Evolutionary conservation across 2,329 filamentous ascomycete genomes (phyloP), one percentile per base, ranked within the genome.

Genomic region (Penicillium sp.): DNA sequence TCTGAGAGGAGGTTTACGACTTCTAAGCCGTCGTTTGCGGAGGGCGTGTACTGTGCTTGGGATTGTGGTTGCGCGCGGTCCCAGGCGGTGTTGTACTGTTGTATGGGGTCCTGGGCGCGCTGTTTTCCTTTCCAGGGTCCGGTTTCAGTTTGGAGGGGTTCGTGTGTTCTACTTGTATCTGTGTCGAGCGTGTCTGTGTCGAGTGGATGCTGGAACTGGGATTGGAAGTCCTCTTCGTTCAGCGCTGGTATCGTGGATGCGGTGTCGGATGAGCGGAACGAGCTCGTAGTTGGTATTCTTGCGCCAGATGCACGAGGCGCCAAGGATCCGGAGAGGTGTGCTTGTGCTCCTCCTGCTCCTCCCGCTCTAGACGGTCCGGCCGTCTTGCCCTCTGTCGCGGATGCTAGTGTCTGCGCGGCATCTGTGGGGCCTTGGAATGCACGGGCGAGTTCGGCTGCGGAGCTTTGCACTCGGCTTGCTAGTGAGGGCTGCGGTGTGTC

Each of bases 1-100:
- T 64, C 55, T 1, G 61, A 50, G 8, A 76, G 64, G 22, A 76
- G 58, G n/a, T 59, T 56, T 8, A 71, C 42, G 4, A 76, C 71
- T 3, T 63, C 73, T 28, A 61, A 53, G 22, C 74, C 74, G 52
- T 76, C 74, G 18, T 14, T 42, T 9, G 26, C 22, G 16, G 31
- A 36, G n/a, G 51, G 16, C 34, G 42, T 47, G 43, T 42, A 24
- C 2, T 23, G 27, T 32, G 14, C 6, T 5, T 34, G 24, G 22
- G 18, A 13, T 26, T 9, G 24, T 26, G 13, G n/a, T 40, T 42
- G 34, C 16, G 50, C 50, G 40, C 45, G 48, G 13, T 61, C 47
- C 60, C 60, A 65, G 40, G 51, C 51, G 6, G 55, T 49, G 40
- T 55, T 51, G 46, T 60, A 50, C 26, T 52, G 8, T 27, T 58